phyloP scores from a whole-genome alignment of 805 yeast species.

The Yamadazyma nakazawae region DNA sequence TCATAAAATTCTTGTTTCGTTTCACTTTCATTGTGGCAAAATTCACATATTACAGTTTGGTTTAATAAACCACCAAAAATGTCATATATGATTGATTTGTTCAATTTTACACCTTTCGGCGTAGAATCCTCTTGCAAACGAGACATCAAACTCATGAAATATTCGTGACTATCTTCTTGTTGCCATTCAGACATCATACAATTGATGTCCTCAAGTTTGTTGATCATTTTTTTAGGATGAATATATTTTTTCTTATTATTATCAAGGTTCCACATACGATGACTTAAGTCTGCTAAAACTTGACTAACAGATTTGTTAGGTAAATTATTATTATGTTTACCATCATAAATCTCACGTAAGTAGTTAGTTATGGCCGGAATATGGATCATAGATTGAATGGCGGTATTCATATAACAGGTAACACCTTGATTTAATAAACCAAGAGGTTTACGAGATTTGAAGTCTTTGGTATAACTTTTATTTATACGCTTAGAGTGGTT shows the following conservation, averaged over 20 bases:
- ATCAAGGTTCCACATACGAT: conserved; percentile 65
- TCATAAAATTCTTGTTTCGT: conserved; percentile 95
- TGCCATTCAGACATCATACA: conserved; percentile 98
- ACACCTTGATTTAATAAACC: conserved; percentile 92
- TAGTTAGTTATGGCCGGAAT: conserved; percentile 89
- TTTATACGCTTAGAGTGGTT: conserved; percentile 53
- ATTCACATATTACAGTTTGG: conserved; percentile 80
- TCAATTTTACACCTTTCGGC: conserved; percentile 83
- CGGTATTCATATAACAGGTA: conserved; percentile 95
- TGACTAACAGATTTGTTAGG: conserved; percentile 59
- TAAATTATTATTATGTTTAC: conserved; percentile 47
- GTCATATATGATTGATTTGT: conserved; percentile 80
- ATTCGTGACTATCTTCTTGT: conserved; percentile 97
- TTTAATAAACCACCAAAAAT: conserved; percentile 88
- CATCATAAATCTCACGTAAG: conserved; percentile 58
- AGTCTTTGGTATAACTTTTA: conserved; percentile 68
- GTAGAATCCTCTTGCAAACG: conserved; percentile 89
- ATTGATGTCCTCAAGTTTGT: conserved; percentile 75
- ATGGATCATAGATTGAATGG: conserved; percentile 86
- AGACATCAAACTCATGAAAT: conserved; percentile 86
- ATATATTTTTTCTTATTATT: conserved; percentile 45
- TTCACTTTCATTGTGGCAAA: conserved; percentile 76
- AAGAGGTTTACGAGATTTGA: conserved; percentile 49
- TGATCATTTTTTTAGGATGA: conserved; percentile 73
- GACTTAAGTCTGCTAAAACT: conserved; percentile 63